phyloP scores from a whole-genome alignment of 2,329 filamentous ascomycete genomes.

The Graphilbum sp. region DNA sequence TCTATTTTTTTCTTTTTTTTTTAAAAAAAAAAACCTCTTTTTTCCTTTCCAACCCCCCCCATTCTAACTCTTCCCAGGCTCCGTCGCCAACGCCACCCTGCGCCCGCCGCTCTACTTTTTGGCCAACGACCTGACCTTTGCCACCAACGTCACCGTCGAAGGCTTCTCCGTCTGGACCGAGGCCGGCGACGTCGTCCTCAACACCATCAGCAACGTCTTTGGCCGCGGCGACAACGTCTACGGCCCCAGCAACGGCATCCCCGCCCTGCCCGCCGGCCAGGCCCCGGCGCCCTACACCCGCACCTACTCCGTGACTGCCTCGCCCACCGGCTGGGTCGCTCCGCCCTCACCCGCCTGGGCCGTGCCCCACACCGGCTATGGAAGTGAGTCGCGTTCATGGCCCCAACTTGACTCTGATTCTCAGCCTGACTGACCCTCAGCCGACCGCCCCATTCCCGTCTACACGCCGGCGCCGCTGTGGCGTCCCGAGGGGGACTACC shows the following conservation, averaged over 20 bases:
- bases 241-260: conserved; percentile 8
- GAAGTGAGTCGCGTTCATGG: conserved; percentile 9
- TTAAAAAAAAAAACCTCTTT: no score
- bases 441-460: conserved; percentile 15
- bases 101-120: conserved; percentile 16
- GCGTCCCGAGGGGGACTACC: conserved; percentile 15
- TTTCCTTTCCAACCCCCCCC: no score
- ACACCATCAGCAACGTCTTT: conserved; percentile 19
- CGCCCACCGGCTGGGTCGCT: conserved; percentile 13
- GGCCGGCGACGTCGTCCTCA: conserved; percentile 10
- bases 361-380: conserved; percentile 16
- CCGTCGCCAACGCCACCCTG: conserved; percentile 14
- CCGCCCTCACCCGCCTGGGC: conserved; percentile 17
- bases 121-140: conserved; percentile 16
- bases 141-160: conserved; percentile 16
- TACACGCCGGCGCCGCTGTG: conserved; percentile 17
- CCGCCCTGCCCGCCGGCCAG: conserved; percentile 3
- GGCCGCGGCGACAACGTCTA: conserved; percentile 16
- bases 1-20: no score
- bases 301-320: conserved; percentile 15
- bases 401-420: no score
- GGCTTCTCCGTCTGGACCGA: conserved; percentile 20
- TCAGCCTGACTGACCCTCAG: no score
- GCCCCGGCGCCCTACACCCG: conserved; percentile 13
- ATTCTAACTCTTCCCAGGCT: no score